Base-by-base conservation (phyloP, 2,329 filamentous ascomycete species). In the Arthrobotrys entomopaga region DNA sequence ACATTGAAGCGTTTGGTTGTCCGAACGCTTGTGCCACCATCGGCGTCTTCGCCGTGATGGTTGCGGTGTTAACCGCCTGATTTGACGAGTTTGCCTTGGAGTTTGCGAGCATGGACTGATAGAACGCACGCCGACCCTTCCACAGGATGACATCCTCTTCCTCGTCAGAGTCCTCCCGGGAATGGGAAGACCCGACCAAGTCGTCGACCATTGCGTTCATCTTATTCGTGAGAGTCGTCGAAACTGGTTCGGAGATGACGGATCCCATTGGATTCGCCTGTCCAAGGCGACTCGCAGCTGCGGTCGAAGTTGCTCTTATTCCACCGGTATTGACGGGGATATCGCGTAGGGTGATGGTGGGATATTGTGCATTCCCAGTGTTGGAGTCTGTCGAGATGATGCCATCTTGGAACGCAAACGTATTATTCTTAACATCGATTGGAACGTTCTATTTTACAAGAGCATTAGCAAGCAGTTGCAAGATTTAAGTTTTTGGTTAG, bases 131-230 rank as follows among this genome's bases (percentile, higher is more conserved):
- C 5, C 65, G 50, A 11, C 71, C 71, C 34, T 69, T 75, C 34
- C 59, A 75, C 1, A 75, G 22, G 7, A 75, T 64, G 3, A 64
- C 75, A 40, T 76, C 75, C n/a, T 76, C 76, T 34, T 79, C 78
- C 50, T 78, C 78, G 22, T 69, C 65, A 10, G 58, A 58, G 11
- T 59, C 74, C 24, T 77, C 76, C 15, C 77, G 61, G 15, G 69
- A 73, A 56, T 73, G 69, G 4, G 69, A 75, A 3, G 78, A 78
- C 8, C 78, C 78, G 16, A 79, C 77, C 2, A 79, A 63, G 16
- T 77, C 76, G 58, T 79, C 78, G 7, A 78, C 78, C 78, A 79
- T 79, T 5, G 67, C 75, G 38, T 79, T 79, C 77, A 79, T 78
- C 8, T 77, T 77, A n/a, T 76, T 78, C 15, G 73, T 77, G 66